Evolutionary conservation across 176 grass and related monocot species (phyloP).

Genomic region (Juncus effusus): DNA sequence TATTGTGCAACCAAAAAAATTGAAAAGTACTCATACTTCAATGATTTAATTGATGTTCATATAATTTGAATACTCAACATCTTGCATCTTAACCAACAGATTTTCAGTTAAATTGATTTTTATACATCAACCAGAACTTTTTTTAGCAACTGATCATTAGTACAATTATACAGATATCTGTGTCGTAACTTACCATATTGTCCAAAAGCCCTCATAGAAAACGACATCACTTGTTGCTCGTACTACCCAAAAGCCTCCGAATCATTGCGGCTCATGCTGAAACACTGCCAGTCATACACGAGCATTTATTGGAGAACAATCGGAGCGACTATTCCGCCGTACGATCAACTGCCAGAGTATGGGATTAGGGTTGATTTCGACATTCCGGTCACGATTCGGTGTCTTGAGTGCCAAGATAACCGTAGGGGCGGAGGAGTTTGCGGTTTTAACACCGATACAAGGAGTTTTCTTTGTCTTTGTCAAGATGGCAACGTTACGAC

Average conservation of each 20-base stretch:
- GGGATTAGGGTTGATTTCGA: conserved; percentile 85
- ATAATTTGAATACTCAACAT: too few species aligned
- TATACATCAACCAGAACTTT: not conserved
- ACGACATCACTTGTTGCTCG: conserved; percentile 55
- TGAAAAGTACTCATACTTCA: too few species aligned
- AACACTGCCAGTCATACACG: conserved; percentile 66
- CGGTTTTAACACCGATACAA: conserved; percentile 56
- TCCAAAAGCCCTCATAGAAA: conserved; percentile 39
- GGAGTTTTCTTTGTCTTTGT: conserved; percentile 77
- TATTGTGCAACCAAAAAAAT: too few species aligned
- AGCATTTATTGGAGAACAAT: conserved; percentile 70
- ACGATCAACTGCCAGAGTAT: conserved; percentile 82
- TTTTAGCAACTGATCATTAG: not conserved
- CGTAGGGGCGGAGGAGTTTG: conserved; percentile 55
- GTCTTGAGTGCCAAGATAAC: conserved; percentile 72
- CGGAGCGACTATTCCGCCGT: conserved; percentile 62
- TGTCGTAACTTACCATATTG: conserved; percentile 82
- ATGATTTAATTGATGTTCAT: too few species aligned
- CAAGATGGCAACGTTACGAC: conserved; percentile 60
- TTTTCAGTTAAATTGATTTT: too few species aligned
- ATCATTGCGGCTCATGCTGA: conserved; percentile 61
- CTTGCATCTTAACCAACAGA: too few species aligned
- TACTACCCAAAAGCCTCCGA: conserved; percentile 63
- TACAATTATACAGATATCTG: conserved; percentile 37
- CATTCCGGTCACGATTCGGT: conserved; percentile 74